phyloP scores from a whole-genome alignment of 83 land plant species.

The Larix sibirica region DNA sequence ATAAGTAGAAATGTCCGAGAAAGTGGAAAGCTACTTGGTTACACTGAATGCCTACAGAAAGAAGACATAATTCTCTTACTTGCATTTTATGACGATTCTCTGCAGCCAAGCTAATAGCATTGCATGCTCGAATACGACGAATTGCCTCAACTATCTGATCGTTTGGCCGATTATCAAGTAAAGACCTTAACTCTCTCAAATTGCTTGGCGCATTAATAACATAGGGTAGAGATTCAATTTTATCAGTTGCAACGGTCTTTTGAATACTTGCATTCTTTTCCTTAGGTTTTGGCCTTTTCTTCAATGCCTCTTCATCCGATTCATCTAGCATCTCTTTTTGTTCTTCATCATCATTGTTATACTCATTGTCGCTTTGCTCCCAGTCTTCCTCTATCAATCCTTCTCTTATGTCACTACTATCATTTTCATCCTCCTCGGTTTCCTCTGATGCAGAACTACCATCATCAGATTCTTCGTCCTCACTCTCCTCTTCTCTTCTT shows the following conservation, averaged over 20 bases:
- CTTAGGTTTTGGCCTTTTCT: constrained; percentile 9
- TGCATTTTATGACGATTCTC: constrained; percentile 95
- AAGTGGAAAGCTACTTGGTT: not conserved
- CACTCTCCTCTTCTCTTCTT: constrained; percentile 29
- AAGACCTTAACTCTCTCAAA: constrained; percentile 47
- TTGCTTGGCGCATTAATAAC: constrained; percentile 78
- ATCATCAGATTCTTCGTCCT: constrained; percentile 26
- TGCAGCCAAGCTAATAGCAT: constrained; percentile 71
- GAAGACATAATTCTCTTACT: constrained; percentile 31
- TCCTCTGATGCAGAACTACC: constrained; percentile 35
- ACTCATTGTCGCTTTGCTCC: constrained; percentile 88
- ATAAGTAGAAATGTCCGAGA: not conserved
- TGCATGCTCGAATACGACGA: constrained; percentile 69
- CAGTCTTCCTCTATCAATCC: constrained; percentile 55
- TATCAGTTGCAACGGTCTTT: not conserved
- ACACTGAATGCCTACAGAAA: not conserved
- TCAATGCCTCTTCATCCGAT: constrained; percentile 25
- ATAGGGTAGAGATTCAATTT: constrained; percentile 51
- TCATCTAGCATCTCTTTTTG: constrained; percentile 14
- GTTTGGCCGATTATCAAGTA: constrained; percentile 64
- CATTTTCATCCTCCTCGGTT: constrained; percentile 39
- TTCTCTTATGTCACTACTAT: constrained; percentile 26
- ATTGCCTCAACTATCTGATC: constrained; percentile 64
- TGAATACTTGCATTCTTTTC: not conserved
- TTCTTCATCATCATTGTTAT: constrained; percentile 20